A percentile compares a stretch with the other conserved stretches of the same genome.
Conservation (phyloP, 768 basidiomycete species). For the Boletellus ananiceps region DNA sequence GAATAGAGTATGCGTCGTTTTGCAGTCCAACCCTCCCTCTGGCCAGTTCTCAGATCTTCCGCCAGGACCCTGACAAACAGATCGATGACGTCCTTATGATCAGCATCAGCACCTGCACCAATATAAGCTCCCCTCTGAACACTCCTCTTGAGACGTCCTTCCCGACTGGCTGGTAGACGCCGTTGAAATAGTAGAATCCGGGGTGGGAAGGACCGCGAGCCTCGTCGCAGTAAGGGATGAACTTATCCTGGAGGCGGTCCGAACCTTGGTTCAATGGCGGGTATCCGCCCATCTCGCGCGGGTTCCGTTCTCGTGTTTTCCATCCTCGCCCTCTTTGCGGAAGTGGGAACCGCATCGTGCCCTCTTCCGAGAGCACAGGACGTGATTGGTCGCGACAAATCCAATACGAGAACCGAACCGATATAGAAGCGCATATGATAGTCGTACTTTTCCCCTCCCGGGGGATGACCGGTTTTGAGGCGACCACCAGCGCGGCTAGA, state of each 20-base stretch:
- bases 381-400: not conserved
- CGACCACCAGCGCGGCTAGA: constrained; percentile 36
- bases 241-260: constrained; percentile 13
- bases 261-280: constrained; percentile 7
- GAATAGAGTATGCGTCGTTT: constrained; percentile 29
- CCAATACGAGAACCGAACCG: not conserved
- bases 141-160: too few relatives aligned
- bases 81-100: not conserved
- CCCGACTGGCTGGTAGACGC: not conserved
- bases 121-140: not conserved
- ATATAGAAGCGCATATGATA: too few relatives aligned
- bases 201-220: constrained; percentile 11
- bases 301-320: constrained; percentile 16
- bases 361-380: constrained; percentile 26
- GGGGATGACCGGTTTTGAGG: too few relatives aligned
- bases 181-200: constrained; percentile 6
- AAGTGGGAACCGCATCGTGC: constrained; percentile 37
- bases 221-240: constrained; percentile 20
- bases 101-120: not conserved
- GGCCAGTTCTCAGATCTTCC: constrained; percentile 12
- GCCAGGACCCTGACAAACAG: constrained; percentile 5
- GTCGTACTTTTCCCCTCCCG: too few relatives aligned
- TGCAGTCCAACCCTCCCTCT: constrained; percentile 20
- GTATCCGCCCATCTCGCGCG: constrained; percentile 32
- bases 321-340: constrained; percentile 10